Evolutionary conservation across 805 yeast species (phyloP).

Genomic region (Scheffersomyces coipomensis): DNA sequence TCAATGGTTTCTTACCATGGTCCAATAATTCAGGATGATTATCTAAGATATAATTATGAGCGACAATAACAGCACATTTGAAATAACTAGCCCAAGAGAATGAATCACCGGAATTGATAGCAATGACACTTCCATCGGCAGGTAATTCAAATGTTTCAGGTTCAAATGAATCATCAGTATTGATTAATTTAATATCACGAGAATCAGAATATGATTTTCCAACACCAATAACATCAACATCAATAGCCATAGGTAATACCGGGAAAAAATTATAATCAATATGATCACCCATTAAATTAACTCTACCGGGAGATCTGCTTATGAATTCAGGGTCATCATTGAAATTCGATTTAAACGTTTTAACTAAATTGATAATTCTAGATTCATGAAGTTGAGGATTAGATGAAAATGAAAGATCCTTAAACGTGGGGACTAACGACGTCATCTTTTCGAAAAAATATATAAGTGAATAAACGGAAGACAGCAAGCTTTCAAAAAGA

Average conservation of each 20-base stretch:
- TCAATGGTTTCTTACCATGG: constrained; percentile 18
- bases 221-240: constrained; percentile 57
- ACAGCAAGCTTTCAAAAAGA: too few relatives aligned
- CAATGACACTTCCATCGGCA: constrained; percentile 34
- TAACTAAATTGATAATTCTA: constrained; percentile 24
- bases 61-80: constrained; percentile 63
- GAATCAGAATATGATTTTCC: constrained; percentile 15
- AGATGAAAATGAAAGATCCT: constrained; percentile 34
- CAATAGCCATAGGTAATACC: constrained; percentile 73
- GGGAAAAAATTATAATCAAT: constrained; percentile 68
- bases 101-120: constrained; percentile 43
- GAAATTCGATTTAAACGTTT: constrained; percentile 21
- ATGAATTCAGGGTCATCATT: constrained; percentile 41
- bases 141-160: constrained; percentile 37
- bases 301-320: constrained; percentile 73
- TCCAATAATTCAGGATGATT: constrained; percentile 16
- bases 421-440: constrained; percentile 32
- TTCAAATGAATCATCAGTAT: constrained; percentile 34
- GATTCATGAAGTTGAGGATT: constrained; percentile 19
- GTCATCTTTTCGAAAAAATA: too few relatives aligned
- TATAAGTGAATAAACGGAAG: too few relatives aligned
- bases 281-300: constrained; percentile 73
- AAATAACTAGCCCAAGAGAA: constrained; percentile 70
- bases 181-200: constrained; percentile 26
- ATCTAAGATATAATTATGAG: constrained; percentile 45